Evolutionary conservation across 2,329 filamentous ascomycete genomes (phyloP), one percentile per base, ranked within the genome.

Genomic region (Aspergillus neotritici): DNA sequence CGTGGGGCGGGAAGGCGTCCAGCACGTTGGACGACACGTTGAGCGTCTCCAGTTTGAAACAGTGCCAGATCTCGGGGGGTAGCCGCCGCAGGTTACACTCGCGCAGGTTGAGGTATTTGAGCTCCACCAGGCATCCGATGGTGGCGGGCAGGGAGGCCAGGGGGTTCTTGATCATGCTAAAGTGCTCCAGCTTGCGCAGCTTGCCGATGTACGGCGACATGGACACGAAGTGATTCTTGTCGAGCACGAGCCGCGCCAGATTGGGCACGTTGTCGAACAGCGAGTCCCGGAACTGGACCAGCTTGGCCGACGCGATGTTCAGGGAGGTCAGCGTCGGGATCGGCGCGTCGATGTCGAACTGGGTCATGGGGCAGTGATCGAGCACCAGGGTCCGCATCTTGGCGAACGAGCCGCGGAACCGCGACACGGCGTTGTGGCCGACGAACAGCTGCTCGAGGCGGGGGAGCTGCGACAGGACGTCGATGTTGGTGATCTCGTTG

Each of bases 1-100:
- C 73, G 15, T 87, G 87, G 61, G 94, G 96, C 1, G 93, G 93
- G 61, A 98, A 97, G 32, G 80, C 82, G 39, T 90, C 85, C 14
- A 98, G 75, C 5, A 97, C 84, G 55, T 98, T 98, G 9, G 93
- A 96, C 0, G 91, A 97, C 10, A 94, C 83, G 56, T 98, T 98
- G 46, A 98, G 77, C 0, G 85, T 91, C 65, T 97, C 90, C 42
- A 98, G 69, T 61, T 85, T 89, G 55, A 84, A 84, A 40, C 91
- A 91, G 75, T 87, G 91, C 93, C 93, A 98, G n/a, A 98, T 77
- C 61, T 98, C 93, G 60, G 87, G 81, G 2, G 93, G 93, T 28
- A 98, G 73, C 58, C 84, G 85, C 52, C 84, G 85, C 45, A 98
- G 78, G 60, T 97, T 98, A 71, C 97, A 98, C 60, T 93, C 88